phyloP scores from a whole-genome alignment of 192 early-diverging fungal genomes.

The Coemansia sp. region DNA sequence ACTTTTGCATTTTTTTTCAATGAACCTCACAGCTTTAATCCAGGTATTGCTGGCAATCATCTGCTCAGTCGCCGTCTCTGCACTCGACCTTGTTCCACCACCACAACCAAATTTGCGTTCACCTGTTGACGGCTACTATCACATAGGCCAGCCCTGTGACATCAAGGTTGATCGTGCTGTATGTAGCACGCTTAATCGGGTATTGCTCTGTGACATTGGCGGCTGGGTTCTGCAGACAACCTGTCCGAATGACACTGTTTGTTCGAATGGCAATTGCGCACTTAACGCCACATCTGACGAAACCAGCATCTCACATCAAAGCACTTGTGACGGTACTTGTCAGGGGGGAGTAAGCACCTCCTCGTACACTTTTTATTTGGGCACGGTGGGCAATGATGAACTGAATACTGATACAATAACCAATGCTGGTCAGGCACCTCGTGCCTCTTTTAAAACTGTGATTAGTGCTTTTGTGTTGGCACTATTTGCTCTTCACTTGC shows the following conservation, averaged over 20 bases:
- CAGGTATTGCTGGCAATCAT: slow-evolving; percentile 2
- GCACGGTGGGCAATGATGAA: not conserved
- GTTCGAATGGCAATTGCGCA: slow-evolving; percentile 3
- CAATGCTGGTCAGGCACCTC: not conserved
- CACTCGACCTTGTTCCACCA: not conserved
- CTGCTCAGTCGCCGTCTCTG: not conserved
- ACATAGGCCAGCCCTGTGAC: slow-evolving; percentile 1
- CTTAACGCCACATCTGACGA: not conserved
- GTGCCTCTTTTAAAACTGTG: not conserved
- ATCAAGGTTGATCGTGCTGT: not conserved
- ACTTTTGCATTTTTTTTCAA: not conserved
- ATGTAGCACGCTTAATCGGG: slow-evolving; percentile 1
- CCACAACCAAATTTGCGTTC: not conserved
- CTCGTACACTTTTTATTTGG: slow-evolving; percentile 3
- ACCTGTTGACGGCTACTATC: not conserved
- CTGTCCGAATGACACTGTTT: not conserved
- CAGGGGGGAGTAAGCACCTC: not conserved
- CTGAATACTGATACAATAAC: not conserved
- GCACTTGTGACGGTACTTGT: no score
- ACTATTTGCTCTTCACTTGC: not conserved
- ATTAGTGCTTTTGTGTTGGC: not conserved
- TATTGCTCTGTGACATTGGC: slow-evolving; percentile 7
- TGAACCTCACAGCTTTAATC: not conserved
- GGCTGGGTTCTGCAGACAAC: slow-evolving; percentile 11
- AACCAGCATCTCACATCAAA: no score